A percentile compares a stretch with the other conserved stretches of the same genome.
Evolutionary conservation across 2,329 filamentous ascomycete genomes (phyloP).

Genomic region (Diaporthe vexans): DNA sequence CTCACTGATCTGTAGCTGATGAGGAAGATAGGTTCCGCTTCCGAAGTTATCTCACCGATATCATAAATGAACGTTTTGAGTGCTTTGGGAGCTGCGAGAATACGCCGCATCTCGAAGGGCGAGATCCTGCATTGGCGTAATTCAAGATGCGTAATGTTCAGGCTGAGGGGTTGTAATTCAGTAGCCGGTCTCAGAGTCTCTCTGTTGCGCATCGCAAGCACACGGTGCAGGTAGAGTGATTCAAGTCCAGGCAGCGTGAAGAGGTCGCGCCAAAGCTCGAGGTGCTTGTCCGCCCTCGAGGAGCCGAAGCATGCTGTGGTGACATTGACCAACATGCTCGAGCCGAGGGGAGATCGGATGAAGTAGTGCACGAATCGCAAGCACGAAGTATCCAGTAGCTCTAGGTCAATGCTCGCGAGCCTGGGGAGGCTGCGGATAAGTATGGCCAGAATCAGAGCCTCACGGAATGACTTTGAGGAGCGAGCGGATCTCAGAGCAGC

Average conservation of each 20-base stretch:
- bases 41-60: constrained; percentile 23
- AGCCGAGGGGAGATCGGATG: not conserved
- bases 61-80: constrained; percentile 30
- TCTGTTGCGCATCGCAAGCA: constrained; percentile 16
- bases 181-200: constrained; percentile 2
- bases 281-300: constrained; percentile 28
- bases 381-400: constrained; percentile 12
- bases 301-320: constrained; percentile 25
- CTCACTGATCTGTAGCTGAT: constrained; percentile 32
- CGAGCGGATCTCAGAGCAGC: constrained; percentile 4
- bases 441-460: constrained; percentile 10
- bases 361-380: constrained; percentile 27
- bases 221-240: constrained; percentile 27
- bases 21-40: constrained; percentile 10
- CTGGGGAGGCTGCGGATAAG: constrained; percentile 16
- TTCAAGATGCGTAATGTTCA: constrained; percentile 26
- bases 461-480: constrained; percentile 18
- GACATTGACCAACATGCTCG: constrained; percentile 20
- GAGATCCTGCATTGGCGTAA: constrained; percentile 33
- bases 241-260: constrained; percentile 20
- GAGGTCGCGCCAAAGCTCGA: constrained; percentile 33
- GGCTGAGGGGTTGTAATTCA: constrained; percentile 6
- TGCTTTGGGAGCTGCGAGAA: constrained; percentile 21
- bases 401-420: constrained; percentile 22
- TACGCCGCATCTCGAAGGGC: constrained; percentile 25